Evolutionary conservation across 169 alveolate species (phyloP).

Genomic region (Cryptosporidium ryanae): DNA sequence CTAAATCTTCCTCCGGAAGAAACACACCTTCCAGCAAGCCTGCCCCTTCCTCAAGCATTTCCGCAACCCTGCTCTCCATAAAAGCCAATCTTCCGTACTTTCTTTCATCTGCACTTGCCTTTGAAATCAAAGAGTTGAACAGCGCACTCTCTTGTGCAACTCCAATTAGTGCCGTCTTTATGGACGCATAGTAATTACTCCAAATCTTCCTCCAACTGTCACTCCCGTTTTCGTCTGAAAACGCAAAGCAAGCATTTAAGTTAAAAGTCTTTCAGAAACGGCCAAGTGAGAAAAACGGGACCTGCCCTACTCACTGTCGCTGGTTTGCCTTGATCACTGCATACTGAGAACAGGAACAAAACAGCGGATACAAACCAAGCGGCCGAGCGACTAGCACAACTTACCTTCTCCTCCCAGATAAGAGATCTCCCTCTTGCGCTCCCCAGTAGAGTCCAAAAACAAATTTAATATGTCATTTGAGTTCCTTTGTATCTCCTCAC

Average conservation of each 20-base stretch:
- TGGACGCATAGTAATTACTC: constrained; percentile 82
- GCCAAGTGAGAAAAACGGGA: too few species aligned
- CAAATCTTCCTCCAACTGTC: constrained; percentile 75
- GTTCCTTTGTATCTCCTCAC: constrained; percentile 74
- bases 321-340: too few species aligned
- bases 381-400: not conserved
- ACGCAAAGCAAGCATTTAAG: not conserved
- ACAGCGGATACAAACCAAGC: too few species aligned
- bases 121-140: too few species aligned
- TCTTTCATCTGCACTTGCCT: too few species aligned
- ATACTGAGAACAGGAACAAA: too few species aligned
- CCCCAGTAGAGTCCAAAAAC: constrained; percentile 48
- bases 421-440: constrained; percentile 45
- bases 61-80: constrained; percentile 77
- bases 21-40: constrained; percentile 79
- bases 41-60: constrained; percentile 68
- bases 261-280: too few species aligned
- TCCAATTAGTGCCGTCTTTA: constrained; percentile 2
- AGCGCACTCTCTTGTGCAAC: too few species aligned
- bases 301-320: too few species aligned
- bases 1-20: constrained; percentile 85
- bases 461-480: constrained; percentile 69
- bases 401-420: constrained; percentile 56
- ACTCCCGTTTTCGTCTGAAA: constrained; percentile 6
- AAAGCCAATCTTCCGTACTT: constrained; percentile 10